phyloP scores from a whole-genome alignment of 257 asterid species.

The Ajuga chamaepitys region DNA sequence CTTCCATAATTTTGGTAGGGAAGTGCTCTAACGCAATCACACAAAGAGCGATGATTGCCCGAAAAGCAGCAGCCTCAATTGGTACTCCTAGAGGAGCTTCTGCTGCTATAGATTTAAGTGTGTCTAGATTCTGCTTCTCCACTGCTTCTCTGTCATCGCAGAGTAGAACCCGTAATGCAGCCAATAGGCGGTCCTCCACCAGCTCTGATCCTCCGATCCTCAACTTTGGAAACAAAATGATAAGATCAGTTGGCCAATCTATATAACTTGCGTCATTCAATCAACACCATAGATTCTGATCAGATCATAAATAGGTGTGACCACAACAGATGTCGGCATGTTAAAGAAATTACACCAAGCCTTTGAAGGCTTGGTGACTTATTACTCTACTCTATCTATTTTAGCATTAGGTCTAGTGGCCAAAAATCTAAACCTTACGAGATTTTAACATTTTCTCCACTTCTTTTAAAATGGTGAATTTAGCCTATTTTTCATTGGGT shows the following conservation, averaged over 20 bases:
- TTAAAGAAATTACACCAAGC: neutral
- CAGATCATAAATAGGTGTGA: neutral
- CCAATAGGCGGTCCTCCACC: conserved; percentile 75
- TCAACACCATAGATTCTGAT: neutral
- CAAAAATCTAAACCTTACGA: no score
- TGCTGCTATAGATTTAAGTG: conserved; percentile 43
- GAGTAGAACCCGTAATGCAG: conserved; percentile 69
- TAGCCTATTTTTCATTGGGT: no score
- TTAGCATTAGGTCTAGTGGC: no score
- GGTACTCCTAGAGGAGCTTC: conserved; percentile 65
- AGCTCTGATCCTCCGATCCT: conserved; percentile 69
- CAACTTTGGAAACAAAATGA: conserved; percentile 37
- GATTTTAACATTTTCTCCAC: no score
- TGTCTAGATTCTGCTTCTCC: conserved; percentile 32
- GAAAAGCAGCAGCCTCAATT: conserved; percentile 52
- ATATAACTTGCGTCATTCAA: neutral
- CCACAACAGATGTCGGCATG: neutral
- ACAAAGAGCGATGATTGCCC: conserved; percentile 65
- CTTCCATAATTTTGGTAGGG: conserved; percentile 89
- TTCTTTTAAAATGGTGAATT: no score
- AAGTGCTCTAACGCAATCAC: conserved; percentile 73
- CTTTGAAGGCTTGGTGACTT: no score
- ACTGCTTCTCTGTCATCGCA: conserved; percentile 49
- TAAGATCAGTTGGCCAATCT: neutral
- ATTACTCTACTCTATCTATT: no score